Conservation (phyloP, 148 eudicot species). For the Tetragonia tetragonoides region DNA sequence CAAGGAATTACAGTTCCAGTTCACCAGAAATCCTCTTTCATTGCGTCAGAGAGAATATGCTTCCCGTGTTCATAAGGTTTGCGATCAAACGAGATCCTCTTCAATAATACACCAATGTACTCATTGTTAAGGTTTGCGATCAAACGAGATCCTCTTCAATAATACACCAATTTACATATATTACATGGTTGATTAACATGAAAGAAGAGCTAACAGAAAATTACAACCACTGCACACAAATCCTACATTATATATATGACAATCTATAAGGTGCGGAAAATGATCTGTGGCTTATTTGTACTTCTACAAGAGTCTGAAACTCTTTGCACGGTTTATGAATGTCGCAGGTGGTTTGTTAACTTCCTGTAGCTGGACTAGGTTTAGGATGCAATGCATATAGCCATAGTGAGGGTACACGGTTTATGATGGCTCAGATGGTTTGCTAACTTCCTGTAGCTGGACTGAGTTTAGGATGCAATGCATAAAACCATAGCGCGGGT, state of each 20-base stretch:
- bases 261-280: neutral
- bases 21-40: too few species aligned
- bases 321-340: neutral
- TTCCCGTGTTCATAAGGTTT: too few species aligned
- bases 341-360: slow-evolving; percentile 60
- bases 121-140: neutral
- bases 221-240: neutral
- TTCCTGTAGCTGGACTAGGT: slow-evolving; percentile 69
- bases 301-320: neutral
- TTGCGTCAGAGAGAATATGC: too few species aligned
- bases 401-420: neutral
- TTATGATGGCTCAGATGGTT: slow-evolving; percentile 47
- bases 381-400: slow-evolving; percentile 44
- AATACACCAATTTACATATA: neutral
- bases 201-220: neutral
- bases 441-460: slow-evolving; percentile 66
- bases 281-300: neutral
- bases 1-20: too few species aligned
- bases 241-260: neutral
- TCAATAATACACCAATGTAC: neutral
- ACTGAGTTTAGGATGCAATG: slow-evolving; percentile 78
- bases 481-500: slow-evolving; percentile 74
- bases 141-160: neutral
- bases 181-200: neutral
- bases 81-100: neutral